phyloP scores from a whole-genome alignment of 1,284 basidiomycete species.

The Ustilago nuda region DNA sequence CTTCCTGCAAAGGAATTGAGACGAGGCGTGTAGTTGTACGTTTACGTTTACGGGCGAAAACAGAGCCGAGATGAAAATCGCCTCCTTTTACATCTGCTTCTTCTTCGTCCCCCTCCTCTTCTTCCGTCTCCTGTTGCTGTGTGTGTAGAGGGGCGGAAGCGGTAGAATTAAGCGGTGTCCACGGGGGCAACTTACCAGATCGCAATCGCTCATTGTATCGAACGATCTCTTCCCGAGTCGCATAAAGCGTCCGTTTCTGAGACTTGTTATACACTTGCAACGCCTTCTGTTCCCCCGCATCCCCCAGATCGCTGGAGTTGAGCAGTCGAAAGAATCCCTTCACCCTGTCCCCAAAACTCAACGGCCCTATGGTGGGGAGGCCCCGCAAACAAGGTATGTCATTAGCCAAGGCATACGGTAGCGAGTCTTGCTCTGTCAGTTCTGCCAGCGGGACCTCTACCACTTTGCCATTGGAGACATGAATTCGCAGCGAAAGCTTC shows the following conservation, averaged over 20 bases:
- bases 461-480: neutral
- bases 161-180: conserved; percentile 23
- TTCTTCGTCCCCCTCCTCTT: conserved; percentile 6
- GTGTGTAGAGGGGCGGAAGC: neutral
- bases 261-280: conserved; percentile 27
- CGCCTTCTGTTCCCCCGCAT: neutral
- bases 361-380: neutral
- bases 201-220: conserved; percentile 5
- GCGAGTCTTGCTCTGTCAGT: conserved; percentile 19
- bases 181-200: conserved; percentile 12
- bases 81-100: neutral
- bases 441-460: conserved; percentile 24
- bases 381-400: conserved; percentile 41
- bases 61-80: conserved; percentile 27
- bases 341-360: neutral
- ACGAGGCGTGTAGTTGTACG: conserved; percentile 19
- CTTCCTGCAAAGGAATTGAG: conserved; percentile 26
- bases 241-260: conserved; percentile 20
- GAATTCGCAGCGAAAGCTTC: conserved; percentile 21
- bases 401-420: conserved; percentile 40
- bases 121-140: neutral
- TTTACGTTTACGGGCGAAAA: conserved; percentile 16
- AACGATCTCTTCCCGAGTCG: conserved; percentile 15
- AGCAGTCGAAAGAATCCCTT: neutral
- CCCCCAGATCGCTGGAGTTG: neutral